Conservation (phyloP, 306 rosid genomes). For the Heteromeles arbutifolia region DNA sequence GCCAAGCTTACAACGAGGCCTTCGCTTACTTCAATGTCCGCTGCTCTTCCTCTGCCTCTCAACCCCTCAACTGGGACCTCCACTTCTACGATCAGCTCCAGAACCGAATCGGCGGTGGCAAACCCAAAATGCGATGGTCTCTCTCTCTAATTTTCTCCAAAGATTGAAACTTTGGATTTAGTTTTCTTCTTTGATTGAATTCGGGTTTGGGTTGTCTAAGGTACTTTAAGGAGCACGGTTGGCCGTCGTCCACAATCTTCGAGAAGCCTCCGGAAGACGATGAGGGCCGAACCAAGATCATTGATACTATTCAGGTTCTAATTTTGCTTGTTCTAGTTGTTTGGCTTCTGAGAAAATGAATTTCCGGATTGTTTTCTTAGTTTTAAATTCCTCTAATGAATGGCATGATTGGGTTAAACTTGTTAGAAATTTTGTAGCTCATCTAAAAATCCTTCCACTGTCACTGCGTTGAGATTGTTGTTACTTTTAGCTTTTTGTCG, state of each 20-base stretch:
- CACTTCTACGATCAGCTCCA: conserved; percentile 80
- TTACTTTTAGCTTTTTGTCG: neutral
- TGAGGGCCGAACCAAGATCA: conserved; percentile 60
- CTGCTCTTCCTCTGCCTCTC: conserved; percentile 40
- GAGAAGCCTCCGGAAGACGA: conserved; percentile 62
- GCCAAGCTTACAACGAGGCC: conserved; percentile 87
- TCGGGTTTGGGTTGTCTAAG: conserved; percentile 28
- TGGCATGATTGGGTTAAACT: neutral
- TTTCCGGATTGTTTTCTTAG: too few relatives aligned
- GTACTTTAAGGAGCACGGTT: conserved; percentile 84
- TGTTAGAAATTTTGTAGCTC: neutral
- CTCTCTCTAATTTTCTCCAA: neutral
- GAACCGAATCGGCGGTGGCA: conserved; percentile 87
- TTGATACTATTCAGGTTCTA: conserved; percentile 72
- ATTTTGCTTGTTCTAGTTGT: neutral
- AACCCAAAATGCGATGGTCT: conserved; percentile 98
- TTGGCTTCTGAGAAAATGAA: conserved; percentile 10
- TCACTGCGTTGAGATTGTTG: neutral
- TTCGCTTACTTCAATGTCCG: conserved; percentile 59
- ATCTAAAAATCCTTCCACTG: neutral
- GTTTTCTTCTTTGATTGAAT: neutral
- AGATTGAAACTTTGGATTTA: neutral
- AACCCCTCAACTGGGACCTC: conserved; percentile 61
- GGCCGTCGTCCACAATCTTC: conserved; percentile 79
- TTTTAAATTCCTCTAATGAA: neutral